These are phyloP conservation scores for Pneumocystis canis DNA, from an alignment of 1,139 yeast species.

Conservation along the genomic window DNA sequence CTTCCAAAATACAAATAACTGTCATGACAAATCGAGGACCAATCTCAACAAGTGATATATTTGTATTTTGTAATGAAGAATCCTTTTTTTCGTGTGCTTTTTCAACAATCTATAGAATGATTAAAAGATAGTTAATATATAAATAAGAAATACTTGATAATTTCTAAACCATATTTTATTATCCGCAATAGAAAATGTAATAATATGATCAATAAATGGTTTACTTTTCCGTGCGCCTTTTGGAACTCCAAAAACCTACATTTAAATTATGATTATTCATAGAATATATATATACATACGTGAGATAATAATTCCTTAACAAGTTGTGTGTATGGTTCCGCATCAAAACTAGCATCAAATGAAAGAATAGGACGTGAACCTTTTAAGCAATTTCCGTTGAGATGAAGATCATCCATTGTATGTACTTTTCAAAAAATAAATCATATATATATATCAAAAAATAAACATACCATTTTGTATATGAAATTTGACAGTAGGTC, in stretches of 20 bases:
- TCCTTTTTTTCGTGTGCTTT: slow-evolving; percentile 17
- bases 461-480: slow-evolving; percentile 43
- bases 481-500: slow-evolving; percentile 90
- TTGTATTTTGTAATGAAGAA: slow-evolving; percentile 26
- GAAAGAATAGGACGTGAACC: slow-evolving; percentile 94
- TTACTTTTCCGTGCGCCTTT: slow-evolving; percentile 87
- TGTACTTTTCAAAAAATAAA: slow-evolving; percentile 35
- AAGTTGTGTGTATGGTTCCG: slow-evolving; percentile 47
- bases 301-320: slow-evolving; percentile 59
- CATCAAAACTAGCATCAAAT: slow-evolving; percentile 66
- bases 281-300: not conserved
- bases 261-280: slow-evolving; percentile 17
- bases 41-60: slow-evolving; percentile 71
- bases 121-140: slow-evolving; percentile 41
- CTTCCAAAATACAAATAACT: slow-evolving; percentile 80
- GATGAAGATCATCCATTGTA: slow-evolving; percentile 88
- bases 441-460: not conserved
- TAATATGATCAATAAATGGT: slow-evolving; percentile 89
- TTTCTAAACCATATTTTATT: slow-evolving; percentile 92
- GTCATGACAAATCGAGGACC: slow-evolving; percentile 96
- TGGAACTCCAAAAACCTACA: slow-evolving; percentile 87
- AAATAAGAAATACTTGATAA: slow-evolving; percentile 59
- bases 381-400: slow-evolving; percentile 87
- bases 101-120: slow-evolving; percentile 32
- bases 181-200: slow-evolving; percentile 85